Percentiles rank a stretch among this genome's conserved stretches.
Conservation (phyloP, 345 rosid species). For the Salix viminalis region DNA sequence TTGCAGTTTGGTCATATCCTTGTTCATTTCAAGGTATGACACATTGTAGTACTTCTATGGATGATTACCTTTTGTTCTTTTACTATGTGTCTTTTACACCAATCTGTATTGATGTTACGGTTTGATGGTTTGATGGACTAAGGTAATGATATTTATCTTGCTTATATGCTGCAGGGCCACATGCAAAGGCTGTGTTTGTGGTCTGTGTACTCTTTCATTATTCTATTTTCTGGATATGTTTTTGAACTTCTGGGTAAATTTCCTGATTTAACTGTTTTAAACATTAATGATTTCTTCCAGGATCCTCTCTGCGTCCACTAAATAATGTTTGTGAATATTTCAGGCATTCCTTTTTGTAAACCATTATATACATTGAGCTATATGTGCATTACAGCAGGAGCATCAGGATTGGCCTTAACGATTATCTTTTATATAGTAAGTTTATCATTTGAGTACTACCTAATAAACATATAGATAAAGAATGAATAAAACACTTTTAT, state of each 20-base stretch:
- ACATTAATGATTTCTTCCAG: neutral
- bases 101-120: neutral
- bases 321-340: constrained; percentile 2
- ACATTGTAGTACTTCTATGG: neutral
- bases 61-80: neutral
- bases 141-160: neutral
- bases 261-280: neutral
- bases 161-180: constrained; percentile 34
- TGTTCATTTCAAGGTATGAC: constrained; percentile 40
- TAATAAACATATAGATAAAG: neutral
- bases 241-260: constrained; percentile 40
- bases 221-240: constrained; percentile 41
- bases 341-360: constrained; percentile 54
- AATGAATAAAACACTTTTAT: neutral
- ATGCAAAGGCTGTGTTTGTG: constrained; percentile 37
- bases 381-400: constrained; percentile 50
- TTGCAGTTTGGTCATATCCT: constrained; percentile 56
- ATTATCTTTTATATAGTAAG: constrained; percentile 44
- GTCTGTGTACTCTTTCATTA: constrained; percentile 32
- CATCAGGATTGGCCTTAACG: constrained; percentile 47
- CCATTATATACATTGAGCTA: constrained; percentile 56
- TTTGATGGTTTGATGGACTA: neutral
- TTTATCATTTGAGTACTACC: neutral
- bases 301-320: neutral
- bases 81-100: neutral